Percentiles rank a stretch among this genome's conserved stretches.
These are phyloP conservation scores for Omphalotus olearius DNA, from an alignment of 1,284 basidiomycete species.

Conservation along the genomic window DNA sequence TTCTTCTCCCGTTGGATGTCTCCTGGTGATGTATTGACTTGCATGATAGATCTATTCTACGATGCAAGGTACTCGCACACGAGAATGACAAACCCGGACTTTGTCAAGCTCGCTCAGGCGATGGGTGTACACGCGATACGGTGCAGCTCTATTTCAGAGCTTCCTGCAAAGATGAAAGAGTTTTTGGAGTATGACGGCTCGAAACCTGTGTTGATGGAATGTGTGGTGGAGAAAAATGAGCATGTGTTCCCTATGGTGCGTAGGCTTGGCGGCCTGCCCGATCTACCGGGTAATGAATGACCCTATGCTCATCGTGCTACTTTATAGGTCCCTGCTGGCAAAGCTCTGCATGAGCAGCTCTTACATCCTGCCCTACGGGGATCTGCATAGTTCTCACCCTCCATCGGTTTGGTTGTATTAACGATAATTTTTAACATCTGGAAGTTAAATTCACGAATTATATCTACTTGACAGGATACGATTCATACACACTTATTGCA, in stretches of 20 bases:
- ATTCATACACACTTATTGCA: too few species aligned
- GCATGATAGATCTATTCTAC: slow-evolving; percentile 85
- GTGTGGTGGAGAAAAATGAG: slow-evolving; percentile 81
- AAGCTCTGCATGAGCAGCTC: slow-evolving; percentile 82
- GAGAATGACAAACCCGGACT: slow-evolving; percentile 92
- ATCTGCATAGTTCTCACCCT: background rate
- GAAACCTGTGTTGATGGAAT: slow-evolving; percentile 90
- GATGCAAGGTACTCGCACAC: slow-evolving; percentile 94
- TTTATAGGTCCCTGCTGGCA: slow-evolving; percentile 72
- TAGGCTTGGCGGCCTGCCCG: background rate
- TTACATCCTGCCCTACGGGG: slow-evolving; percentile 45
- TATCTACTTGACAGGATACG: too few species aligned
- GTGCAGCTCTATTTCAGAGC: slow-evolving; percentile 67
- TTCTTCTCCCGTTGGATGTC: slow-evolving; percentile 4
- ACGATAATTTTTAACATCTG: too few species aligned
- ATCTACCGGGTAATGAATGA: background rate
- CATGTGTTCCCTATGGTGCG: slow-evolving; percentile 93
- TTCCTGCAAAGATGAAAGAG: slow-evolving; percentile 96
- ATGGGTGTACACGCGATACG: slow-evolving; percentile 93
- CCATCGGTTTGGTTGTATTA: too few species aligned
- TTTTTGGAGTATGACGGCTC: slow-evolving; percentile 91
- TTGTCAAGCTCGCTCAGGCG: slow-evolving; percentile 80
- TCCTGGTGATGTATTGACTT: slow-evolving; percentile 4
- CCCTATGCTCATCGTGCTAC: background rate
- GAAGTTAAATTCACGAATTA: too few species aligned